Evolutionary conservation across 1,284 basidiomycete genomes (phyloP), one percentile per base, ranked within the genome.

Genomic region (Leccinum solheimii): DNA sequence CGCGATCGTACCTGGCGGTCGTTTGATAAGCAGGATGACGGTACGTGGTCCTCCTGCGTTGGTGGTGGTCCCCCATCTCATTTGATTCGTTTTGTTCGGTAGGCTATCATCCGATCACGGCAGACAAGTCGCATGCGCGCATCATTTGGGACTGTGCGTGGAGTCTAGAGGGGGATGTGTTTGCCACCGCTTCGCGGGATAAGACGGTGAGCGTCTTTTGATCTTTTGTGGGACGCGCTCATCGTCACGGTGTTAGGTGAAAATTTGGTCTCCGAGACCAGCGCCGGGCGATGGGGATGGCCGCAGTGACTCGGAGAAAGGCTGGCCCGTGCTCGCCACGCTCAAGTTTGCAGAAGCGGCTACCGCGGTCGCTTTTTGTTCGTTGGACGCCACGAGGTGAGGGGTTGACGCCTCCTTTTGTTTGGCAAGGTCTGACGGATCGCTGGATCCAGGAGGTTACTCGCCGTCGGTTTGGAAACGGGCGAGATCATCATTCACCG

Each of bases 91-190:
- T 19, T n/a, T 16, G 23, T 3, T 57, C 8, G 66, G 57, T 68
- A 83, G 91, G 83, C 1, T 95, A 86, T 70, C 67, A 78, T 14
- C 83, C 88, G 0, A 68, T 88, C 13, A 84, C 85, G 5, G 82
- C 86, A 9, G 87, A 95, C 65, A 95, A 93, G 74, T 88, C 94
- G 0, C 97, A 99, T 76, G 84, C 86, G 1, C 85, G 97, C 34
- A 98, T 99, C 71, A 91, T 99, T 45, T 97, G 97, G 93, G 97
- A 99, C 74, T 92, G 90, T 69, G 85, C 87, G 23, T 99, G 95
- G 94, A 81, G 88, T 1, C 69, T 74, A 2, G 87, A 91, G 67
- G 86, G 86, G 5, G 82, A 87, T 62, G 69, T 88, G 6, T 99
- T 99, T 73, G 95, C 87, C 2, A 99, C 97, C 1, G 96, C 94